Percentiles rank a stretch among this genome's conserved stretches.
phyloP scores from a whole-genome alignment of 345 rosid genomes.

The Aurinia saxatilis region DNA sequence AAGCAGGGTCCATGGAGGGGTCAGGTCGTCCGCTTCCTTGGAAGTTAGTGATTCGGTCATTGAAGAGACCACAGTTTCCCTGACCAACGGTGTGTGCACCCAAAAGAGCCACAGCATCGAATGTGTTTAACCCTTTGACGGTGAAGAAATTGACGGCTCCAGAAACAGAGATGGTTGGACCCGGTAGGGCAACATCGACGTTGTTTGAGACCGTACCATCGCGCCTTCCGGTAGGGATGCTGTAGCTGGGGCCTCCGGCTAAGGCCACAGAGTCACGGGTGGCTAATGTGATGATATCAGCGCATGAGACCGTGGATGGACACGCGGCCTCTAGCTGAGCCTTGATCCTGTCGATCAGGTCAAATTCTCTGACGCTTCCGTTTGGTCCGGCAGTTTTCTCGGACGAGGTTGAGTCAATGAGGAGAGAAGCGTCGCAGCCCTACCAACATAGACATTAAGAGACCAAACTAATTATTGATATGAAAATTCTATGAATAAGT shows the following conservation, averaged over 20 bases:
- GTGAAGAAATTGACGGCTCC: conserved; percentile 39
- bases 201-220: conserved; percentile 44
- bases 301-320: conserved; percentile 63
- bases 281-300: conserved; percentile 39
- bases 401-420: conserved; percentile 49
- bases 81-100: conserved; percentile 61
- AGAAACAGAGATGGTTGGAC: conserved; percentile 38
- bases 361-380: conserved; percentile 52
- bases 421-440: conserved; percentile 86
- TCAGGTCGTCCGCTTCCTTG: conserved; percentile 41
- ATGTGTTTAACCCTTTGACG: conserved; percentile 22
- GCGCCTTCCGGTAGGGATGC: conserved; percentile 55
- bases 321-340: conserved; percentile 45
- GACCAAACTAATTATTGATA: neutral
- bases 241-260: conserved; percentile 37
- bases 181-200: conserved; percentile 37
- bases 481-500: neutral
- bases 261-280: conserved; percentile 27
- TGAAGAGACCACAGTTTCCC: conserved; percentile 44
- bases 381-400: conserved; percentile 69
- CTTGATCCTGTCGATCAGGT: conserved; percentile 56
- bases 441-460: neutral
- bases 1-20: conserved; percentile 39
- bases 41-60: conserved; percentile 50
- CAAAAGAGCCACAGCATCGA: conserved; percentile 48